Evolutionary conservation across 805 yeast genomes (phyloP).

Genomic region (Metschnikowia aberdeeniae): DNA sequence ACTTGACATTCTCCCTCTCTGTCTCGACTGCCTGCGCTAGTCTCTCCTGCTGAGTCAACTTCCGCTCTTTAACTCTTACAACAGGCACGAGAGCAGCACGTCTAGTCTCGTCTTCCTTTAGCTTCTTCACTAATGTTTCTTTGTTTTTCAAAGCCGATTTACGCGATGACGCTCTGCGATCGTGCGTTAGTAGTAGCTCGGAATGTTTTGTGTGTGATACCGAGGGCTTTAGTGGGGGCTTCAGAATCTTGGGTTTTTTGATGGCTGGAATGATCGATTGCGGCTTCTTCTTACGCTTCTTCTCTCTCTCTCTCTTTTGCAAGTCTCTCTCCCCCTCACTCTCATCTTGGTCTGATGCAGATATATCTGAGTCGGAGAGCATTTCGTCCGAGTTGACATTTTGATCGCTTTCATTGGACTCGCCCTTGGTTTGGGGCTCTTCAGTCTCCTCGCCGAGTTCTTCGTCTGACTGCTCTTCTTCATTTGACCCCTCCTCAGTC

Average conservation of each 20-base stretch:
- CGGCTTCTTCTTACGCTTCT: constrained; percentile 25
- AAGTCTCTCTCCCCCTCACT: constrained; percentile 69
- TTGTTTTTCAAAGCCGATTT: constrained; percentile 73
- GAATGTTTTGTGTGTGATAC: constrained; percentile 28
- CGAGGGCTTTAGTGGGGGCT: constrained; percentile 29
- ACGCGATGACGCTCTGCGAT: constrained; percentile 73
- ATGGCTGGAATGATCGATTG: constrained; percentile 28
- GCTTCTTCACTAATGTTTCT: constrained; percentile 66
- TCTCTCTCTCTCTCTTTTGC: constrained; percentile 39
- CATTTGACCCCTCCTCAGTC: constrained; percentile 19
- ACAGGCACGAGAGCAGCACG: constrained; percentile 45
- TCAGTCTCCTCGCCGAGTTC: constrained; percentile 19
- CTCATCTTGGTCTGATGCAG: constrained; percentile 52
- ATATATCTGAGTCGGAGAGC: constrained; percentile 53
- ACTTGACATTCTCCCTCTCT: constrained; percentile 67
- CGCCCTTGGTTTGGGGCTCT: not conserved
- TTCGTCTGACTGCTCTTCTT: constrained; percentile 25
- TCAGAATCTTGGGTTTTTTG: constrained; percentile 26
- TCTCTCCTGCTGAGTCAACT: constrained; percentile 68
- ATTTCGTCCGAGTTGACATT: constrained; percentile 43
- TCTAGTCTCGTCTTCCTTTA: constrained; percentile 64
- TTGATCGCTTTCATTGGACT: constrained; percentile 15
- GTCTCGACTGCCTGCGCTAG: constrained; percentile 84
- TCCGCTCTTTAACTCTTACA: constrained; percentile 36
- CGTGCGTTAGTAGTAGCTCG: constrained; percentile 47